phyloP scores from a whole-genome alignment of 148 eudicot genomes.

The Talinum fruticosum region DNA sequence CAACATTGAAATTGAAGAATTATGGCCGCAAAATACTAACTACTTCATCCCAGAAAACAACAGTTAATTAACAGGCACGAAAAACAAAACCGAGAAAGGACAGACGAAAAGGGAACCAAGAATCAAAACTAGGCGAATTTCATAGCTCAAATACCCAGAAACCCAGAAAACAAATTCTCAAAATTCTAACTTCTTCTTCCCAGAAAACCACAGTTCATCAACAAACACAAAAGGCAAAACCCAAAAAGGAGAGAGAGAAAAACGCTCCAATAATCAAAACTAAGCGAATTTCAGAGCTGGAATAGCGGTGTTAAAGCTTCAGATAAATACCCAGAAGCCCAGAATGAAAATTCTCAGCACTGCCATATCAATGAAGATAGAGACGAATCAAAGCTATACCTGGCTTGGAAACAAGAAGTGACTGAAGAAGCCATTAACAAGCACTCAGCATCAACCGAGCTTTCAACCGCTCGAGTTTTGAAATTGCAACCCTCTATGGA shows the following conservation, averaged over 20 bases:
- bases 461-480: background rate
- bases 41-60: background rate
- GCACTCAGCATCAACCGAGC: background rate
- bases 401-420: constrained; percentile 6
- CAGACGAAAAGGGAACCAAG: background rate
- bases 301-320: background rate
- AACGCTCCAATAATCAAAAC: background rate
- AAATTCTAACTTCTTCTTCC: background rate
- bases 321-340: background rate
- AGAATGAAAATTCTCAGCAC: background rate
- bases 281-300: background rate
- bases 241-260: background rate
- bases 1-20: background rate
- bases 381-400: background rate
- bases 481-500: background rate
- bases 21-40: background rate
- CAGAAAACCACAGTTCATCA: background rate
- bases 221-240: background rate
- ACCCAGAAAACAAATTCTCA: background rate
- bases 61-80: background rate
- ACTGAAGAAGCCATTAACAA: constrained; percentile 18
- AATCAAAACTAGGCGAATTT: background rate
- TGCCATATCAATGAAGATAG: background rate
- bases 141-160: background rate
- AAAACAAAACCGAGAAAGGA: background rate